Conservation (phyloP, 108 stramenopile species). For the Aureococcus anophagefferens region DNA sequence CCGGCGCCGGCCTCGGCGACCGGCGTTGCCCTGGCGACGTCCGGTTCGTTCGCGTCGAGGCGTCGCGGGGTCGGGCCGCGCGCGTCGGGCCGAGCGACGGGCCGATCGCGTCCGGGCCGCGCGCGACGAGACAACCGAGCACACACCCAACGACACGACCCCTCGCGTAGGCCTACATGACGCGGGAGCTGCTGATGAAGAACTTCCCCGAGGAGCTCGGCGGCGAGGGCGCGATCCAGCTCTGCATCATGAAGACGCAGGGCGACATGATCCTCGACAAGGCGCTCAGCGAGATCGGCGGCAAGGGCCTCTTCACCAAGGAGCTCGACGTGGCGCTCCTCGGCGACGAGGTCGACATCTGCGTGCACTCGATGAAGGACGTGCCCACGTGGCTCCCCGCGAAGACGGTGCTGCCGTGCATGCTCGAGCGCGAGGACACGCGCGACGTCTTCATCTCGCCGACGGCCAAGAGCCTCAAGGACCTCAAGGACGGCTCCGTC, state of each 20-base stretch:
- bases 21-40: too few relatives aligned
- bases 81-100: too few relatives aligned
- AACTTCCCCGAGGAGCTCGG: constrained; percentile 81
- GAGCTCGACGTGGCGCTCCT: constrained; percentile 95
- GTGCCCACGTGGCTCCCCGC: constrained; percentile 98
- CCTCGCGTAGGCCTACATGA: constrained; percentile 98
- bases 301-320: constrained; percentile 99
- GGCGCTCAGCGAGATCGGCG: constrained; percentile 96
- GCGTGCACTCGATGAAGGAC: constrained; percentile 99
- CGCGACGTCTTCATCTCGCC: constrained; percentile 91
- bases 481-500: constrained; percentile 79
- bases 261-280: constrained; percentile 98
- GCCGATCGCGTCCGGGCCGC: too few relatives aligned
- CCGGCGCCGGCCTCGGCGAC: too few relatives aligned
- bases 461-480: constrained; percentile 59
- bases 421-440: constrained; percentile 85
- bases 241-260: constrained; percentile 95
- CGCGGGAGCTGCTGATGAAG: constrained; percentile 72
- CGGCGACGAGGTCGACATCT: constrained; percentile 93
- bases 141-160: too few relatives aligned
- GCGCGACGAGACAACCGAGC: too few relatives aligned
- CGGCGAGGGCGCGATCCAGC: constrained; percentile 87
- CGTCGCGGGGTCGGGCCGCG: too few relatives aligned
- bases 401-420: constrained; percentile 93
- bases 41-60: too few relatives aligned